These are phyloP conservation scores for Scedosporium minutisporum DNA, from an alignment of 2,329 filamentous ascomycete genomes.

Conservation along the genomic window DNA sequence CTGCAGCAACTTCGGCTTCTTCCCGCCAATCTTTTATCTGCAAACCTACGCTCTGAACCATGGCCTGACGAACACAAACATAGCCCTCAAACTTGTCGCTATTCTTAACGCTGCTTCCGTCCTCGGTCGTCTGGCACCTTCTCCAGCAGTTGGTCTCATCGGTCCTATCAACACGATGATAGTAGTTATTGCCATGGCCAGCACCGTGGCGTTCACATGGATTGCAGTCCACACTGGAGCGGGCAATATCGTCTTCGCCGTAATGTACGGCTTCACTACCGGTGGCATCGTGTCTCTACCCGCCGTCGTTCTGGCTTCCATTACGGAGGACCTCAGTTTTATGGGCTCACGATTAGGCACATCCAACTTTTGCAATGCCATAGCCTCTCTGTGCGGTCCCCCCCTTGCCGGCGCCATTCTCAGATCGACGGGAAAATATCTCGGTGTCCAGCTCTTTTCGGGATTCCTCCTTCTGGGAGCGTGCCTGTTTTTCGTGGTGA, in stretches of 20 bases:
- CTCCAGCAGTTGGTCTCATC: slow-evolving; percentile 29
- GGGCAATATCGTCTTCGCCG: slow-evolving; percentile 30
- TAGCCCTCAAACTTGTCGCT: slow-evolving; percentile 36
- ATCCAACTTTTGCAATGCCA: slow-evolving; percentile 24
- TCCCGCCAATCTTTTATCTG: slow-evolving; percentile 34
- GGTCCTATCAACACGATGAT: slow-evolving; percentile 32
- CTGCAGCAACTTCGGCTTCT: slow-evolving; percentile 25
- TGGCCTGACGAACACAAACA: slow-evolving; percentile 18
- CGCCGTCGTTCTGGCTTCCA: slow-evolving; percentile 28
- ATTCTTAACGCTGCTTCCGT: slow-evolving; percentile 42
- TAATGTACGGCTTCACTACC: slow-evolving; percentile 37
- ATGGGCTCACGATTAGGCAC: slow-evolving; percentile 37
- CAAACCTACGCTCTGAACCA: slow-evolving; percentile 29
- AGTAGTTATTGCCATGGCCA: slow-evolving; percentile 21
- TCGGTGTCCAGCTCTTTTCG: slow-evolving; percentile 5
- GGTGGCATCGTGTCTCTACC: slow-evolving; percentile 34
- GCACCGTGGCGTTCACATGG: slow-evolving; percentile 28
- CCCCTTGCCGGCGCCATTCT: slow-evolving; percentile 29
- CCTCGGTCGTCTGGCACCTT: slow-evolving; percentile 37
- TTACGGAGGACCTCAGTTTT: slow-evolving; percentile 28
- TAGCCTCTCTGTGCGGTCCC: slow-evolving; percentile 24
- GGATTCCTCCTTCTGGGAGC: slow-evolving; percentile 1
- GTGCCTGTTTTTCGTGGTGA: neutral
- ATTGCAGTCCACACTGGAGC: slow-evolving; percentile 24
- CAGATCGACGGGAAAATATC: slow-evolving; percentile 11